Evolutionary conservation across 371 early-diverging fungal genomes (phyloP), one percentile per base, ranked within the genome.

Genomic region (Haplosporangium sp.): DNA sequence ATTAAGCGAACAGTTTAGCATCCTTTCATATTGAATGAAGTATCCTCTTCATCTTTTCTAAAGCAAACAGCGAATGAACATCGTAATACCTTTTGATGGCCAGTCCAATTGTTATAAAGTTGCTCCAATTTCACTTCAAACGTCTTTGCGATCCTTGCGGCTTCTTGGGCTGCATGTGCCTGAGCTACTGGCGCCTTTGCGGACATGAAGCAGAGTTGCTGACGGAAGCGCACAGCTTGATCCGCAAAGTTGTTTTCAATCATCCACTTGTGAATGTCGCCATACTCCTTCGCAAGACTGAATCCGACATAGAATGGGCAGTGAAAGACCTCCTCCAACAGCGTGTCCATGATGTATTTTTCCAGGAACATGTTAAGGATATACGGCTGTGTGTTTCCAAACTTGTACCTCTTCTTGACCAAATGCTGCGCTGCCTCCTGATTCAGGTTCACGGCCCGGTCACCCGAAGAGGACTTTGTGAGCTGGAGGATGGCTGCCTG

Each of bases 311-410:
- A 77, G 62, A 71, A 67, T 5, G 77, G 77, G 9, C 60, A 56
- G 50, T 71, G 59, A 53, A 77, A 77, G 16, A 77, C 64, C 37
- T 77, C 72, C 48, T 77, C 68, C 43, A 77, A 54, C 45, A 77
- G 52, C 38, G 63, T 48, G 53, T 77, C 77, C 77, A 77, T 77
- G 64, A 77, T 77, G 53, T 60, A 71, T 55, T 77, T 77, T 64
- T 77, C 77, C 60, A 77, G 46, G 40, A 77, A 77, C 77, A 77
- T 77, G 57, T 77, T 77, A 57, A 77, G 72, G 45, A 77, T 71
- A n/a, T 77, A 77, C 21, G 77, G 72, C 51, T 77, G 72, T 4
- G 64, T 67, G 50, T 77, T 77, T 36, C 67, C 72, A 61, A 71
- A 71, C 55, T 71, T 71, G 64, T 71, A 77, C 54, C 64, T 63